These are phyloP conservation scores for Ascoidea tarda DNA, from an alignment of 805 yeast genomes.

Conservation along the genomic window DNA sequence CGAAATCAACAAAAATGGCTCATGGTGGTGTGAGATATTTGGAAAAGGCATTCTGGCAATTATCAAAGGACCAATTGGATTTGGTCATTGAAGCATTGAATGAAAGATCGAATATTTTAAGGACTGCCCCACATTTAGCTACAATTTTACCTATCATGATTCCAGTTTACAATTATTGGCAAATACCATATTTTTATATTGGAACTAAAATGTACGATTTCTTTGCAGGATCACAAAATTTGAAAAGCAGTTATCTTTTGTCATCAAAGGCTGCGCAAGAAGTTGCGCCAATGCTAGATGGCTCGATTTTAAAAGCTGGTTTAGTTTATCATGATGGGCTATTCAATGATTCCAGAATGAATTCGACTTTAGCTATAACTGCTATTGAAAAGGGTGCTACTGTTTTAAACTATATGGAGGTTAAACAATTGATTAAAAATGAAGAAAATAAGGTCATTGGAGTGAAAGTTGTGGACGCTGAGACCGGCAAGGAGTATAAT, in stretches of 20 bases:
- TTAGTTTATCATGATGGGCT: conserved; percentile 92
- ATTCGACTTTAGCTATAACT: conserved; percentile 70
- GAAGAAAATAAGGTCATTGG: conserved; percentile 48
- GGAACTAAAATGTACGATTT: conserved; percentile 89
- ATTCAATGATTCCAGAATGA: conserved; percentile 87
- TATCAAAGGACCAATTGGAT: conserved; percentile 80
- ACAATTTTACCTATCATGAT: conserved; percentile 82
- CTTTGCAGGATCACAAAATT: conserved; percentile 81
- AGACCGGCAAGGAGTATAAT: conserved; percentile 45
- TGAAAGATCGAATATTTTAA: conserved; percentile 74
- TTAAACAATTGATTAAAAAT: conserved; percentile 59
- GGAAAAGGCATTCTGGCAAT: conserved; percentile 88
- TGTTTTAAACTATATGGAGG: conserved; percentile 76
- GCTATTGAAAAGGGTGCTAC: conserved; percentile 86
- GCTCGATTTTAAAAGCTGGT: conserved; percentile 69
- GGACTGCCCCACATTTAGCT: conserved; percentile 87
- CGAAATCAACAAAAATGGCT: conserved; percentile 90
- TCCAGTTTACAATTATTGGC: conserved; percentile 96
- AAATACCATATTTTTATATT: conserved; percentile 81
- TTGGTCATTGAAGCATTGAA: conserved; percentile 80
- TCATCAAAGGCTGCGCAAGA: conserved; percentile 52
- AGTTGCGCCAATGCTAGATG: conserved; percentile 78
- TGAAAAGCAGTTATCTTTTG: conserved; percentile 64
- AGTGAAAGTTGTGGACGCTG: conserved; percentile 60
- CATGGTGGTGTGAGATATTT: conserved; percentile 95